Base-by-base conservation (phyloP, 2,329 filamentous ascomycete species). In the Volutella citrinella region DNA sequence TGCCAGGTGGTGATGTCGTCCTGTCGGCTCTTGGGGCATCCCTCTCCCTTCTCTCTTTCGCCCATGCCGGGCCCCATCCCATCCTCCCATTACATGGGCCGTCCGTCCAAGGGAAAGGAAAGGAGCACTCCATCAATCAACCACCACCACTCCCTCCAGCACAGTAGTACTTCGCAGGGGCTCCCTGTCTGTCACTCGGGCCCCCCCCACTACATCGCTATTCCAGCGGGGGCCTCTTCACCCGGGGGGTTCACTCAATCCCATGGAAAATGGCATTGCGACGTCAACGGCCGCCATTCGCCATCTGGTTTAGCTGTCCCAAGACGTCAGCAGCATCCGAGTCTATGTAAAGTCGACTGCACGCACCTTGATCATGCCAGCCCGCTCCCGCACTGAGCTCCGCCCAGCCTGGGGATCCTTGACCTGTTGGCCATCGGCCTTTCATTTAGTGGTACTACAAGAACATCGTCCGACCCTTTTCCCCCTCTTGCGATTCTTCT, bases 291-390 rank as follows among this genome's bases (percentile, higher is more conserved):
- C n/a, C n/a, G n/a, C 46, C 49, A 53, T 53, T 49, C 49, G 39
- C 49, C 42, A 42, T 52, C 39, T 49, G 46, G 35, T 49, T 46
- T 46, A 49, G 46, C 38, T 52, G 43, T 49, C 35, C 43, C 39
- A 41, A 51, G 47, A 48, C 46, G 46, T 53, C 48, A 52, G 46
- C 43, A 43, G 29, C 34, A 27, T 42, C 43, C 48, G 38, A 42
- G 40, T 40, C 33, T 42, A 40, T 48, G 42, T 51, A 38, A 42
- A 48, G 42, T 28, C 43, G 30, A 42, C 34, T 38, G 45, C 44
- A 49, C 43, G 48, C 46, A 50, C 48, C 46, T 49, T 39, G 38
- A 50, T 53, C 50, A 53, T 53, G 46, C 50, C 48, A 52, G 46
- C 34, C 39, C 44, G 42, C 48, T 50, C 46, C 44, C 49, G 49